Evolutionary conservation across 352 stramenopile genomes (phyloP).

Genomic region (Blastocystis sp.): DNA sequence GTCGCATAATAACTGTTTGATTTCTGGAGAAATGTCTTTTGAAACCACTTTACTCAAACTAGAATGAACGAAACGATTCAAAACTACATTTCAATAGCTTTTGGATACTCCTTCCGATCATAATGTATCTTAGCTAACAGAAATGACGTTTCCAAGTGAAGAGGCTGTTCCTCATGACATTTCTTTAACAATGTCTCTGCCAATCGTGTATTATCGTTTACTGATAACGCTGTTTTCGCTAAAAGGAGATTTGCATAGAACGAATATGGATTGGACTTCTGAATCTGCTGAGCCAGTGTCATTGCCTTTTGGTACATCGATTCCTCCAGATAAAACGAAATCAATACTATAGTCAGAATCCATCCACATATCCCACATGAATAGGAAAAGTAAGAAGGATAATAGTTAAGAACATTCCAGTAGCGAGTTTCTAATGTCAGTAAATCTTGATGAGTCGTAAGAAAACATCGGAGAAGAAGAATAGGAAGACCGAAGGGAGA

Average conservation of each 20-base stretch:
- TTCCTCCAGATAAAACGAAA: conserved; percentile 17
- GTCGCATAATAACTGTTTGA: conserved; percentile 32
- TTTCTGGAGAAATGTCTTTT: background rate
- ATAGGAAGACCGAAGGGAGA: background rate
- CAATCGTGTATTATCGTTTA: background rate
- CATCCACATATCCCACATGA: background rate
- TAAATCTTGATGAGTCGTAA: background rate
- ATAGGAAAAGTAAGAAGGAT: conserved; percentile 43
- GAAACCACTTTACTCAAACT: background rate
- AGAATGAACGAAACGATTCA: background rate
- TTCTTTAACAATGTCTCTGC: background rate
- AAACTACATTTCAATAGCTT: conserved; percentile 4
- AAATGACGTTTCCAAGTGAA: background rate
- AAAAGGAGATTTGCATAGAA: conserved; percentile 35
- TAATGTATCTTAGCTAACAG: background rate
- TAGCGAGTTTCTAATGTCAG: background rate
- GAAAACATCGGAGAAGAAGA: background rate
- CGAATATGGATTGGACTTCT: background rate
- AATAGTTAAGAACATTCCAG: conserved; percentile 42
- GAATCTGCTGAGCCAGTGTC: background rate
- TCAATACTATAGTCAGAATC: background rate
- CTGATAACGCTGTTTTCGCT: background rate
- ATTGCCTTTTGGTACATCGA: background rate
- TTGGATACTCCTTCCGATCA: background rate
- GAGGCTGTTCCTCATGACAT: background rate